Base-by-base conservation (phyloP, 768 basidiomycete species). In the Termitomyces sp. region DNA sequence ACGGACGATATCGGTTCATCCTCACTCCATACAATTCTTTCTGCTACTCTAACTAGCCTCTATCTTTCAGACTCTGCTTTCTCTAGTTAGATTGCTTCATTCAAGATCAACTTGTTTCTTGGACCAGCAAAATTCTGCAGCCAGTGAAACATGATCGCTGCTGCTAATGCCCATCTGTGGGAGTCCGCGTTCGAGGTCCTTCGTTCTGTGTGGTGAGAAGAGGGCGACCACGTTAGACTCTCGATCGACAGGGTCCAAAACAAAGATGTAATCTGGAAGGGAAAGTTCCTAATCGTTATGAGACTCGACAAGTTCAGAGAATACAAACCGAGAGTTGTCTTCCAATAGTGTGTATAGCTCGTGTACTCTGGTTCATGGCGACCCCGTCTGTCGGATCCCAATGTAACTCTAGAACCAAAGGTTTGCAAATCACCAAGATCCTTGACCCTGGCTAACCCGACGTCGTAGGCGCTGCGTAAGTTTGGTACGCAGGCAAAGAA, bases 331-430 rank as follows among this genome's bases (percentile, higher is more conserved):
- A 95, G 66, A 3, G 88, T 87, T 9, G 87, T 71, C 63, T 88
- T 82, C 91, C 92, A 95, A 64, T 85, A 86, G 68, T 90, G 83
- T 0, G 95, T 93, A 64, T 87, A 96, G 65, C 87, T 90, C 37
- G 94, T 95, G 74, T 85, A 98, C 67, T 83, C 79, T 3, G 93
- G 93, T 65, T 95, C 92, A 65, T 79, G 69, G 11, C 69, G 74
- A 3, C 92, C 92, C 19, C 70, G 71, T 54, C 77, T 72, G 10
- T 64, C 70, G 14, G 65, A 32, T n/a, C 70, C 61, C 4, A 82
- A 55, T 3, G 64, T 60, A 1, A 74, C 67, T 60, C 87, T 72
- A 45, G 70, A 66, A 2, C 84, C 85, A 62, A 81, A 91, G 2
- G 78, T 82, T 53, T 60, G 40, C 21, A 56, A 24, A 3, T 40